A percentile compares a stretch with the other conserved stretches of the same genome.
These are phyloP conservation scores for Coemansia sp. DNA, from an alignment of 371 early-diverging fungal genomes.

Conservation along the genomic window DNA sequence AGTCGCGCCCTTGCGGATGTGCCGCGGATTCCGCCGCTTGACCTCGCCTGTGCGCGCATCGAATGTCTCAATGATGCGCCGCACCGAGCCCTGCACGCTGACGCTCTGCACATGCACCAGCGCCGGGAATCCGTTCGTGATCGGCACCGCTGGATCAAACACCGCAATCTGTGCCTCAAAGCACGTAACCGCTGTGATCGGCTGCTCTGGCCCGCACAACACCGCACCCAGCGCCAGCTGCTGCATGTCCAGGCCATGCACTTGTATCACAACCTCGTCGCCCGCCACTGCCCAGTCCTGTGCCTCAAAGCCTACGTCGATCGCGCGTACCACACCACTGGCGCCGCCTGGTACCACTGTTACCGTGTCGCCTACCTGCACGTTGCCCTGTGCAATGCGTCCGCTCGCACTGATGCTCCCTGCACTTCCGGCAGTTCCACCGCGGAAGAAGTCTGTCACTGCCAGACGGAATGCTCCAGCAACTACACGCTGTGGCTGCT, in stretches of 20 bases:
- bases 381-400: constrained; percentile 77
- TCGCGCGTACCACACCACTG: constrained; percentile 70
- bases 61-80: constrained; percentile 67
- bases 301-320: constrained; percentile 68
- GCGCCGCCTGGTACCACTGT: constrained; percentile 81
- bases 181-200: constrained; percentile 70
- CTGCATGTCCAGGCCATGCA: constrained; percentile 77
- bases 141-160: constrained; percentile 84
- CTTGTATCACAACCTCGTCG: constrained; percentile 78
- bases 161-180: constrained; percentile 88
- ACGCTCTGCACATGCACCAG: constrained; percentile 81
- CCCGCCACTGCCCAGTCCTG: constrained; percentile 91
- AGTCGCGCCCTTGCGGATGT: constrained; percentile 73
- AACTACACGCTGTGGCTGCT: constrained; percentile 71
- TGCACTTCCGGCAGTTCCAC: constrained; percentile 62
- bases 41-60: constrained; percentile 86
- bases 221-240: constrained; percentile 76
- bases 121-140: constrained; percentile 88
- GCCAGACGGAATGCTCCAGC: constrained; percentile 82
- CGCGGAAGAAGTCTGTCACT: constrained; percentile 83
- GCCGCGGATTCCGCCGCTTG: constrained; percentile 79
- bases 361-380: constrained; percentile 85
- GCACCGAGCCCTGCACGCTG: constrained; percentile 75
- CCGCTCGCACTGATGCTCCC: constrained; percentile 75
- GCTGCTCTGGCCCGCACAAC: constrained; percentile 64